Evolutionary conservation across 2,329 filamentous ascomycete species (phyloP), one percentile per base, ranked within the genome.

Genomic region (Diaporthe caulivora): DNA sequence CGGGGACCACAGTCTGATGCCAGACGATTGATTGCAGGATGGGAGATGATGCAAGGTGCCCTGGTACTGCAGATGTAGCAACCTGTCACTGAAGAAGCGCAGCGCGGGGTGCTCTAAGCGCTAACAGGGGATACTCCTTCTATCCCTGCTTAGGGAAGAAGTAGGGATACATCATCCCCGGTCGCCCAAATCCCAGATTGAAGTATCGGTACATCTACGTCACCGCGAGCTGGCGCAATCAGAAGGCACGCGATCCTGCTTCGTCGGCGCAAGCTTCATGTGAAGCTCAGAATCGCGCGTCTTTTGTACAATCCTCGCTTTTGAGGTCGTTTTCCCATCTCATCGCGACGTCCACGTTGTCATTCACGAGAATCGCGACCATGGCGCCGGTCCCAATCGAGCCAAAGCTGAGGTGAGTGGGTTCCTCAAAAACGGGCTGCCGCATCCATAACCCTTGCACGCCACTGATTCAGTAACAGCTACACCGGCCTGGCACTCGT

Each of bases 401-500:
- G 26, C 77, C 77, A 49, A 72, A 80, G 57, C 72, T 79, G 21
- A 76, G 70, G 74, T 77, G 76, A 70, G 76, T 64, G 18, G 42
- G 44, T 55, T 62, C 44, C 54, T 44, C 21, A 21, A 21, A 11
- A 53, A n/a, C n/a, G n/a, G n/a, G n/a, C 24, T n/a, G n/a, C 37
- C 37, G 60, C 21, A 55, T 18, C 11, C 3, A 21, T 34, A 53
- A 53, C 49, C 31, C 55, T 51, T 29, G 13, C 55, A 58, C 54
- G 49, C 29, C 40, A 54, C 71, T 73, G 51, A 74, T 58, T 57
- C 55, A 74, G 58, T 18, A 53, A 62, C 74, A 85, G 83, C 51
- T 81, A 80, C 67, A 57, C 79, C 18, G 80, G 83, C 15, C 69
- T 82, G 72, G 77, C 77, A 42, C 64, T 81, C 26, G 80, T 78